Evolutionary conservation across 495 filamentous ascomycete genomes (phyloP).

Genomic region (Aspergillus funiculosus): DNA sequence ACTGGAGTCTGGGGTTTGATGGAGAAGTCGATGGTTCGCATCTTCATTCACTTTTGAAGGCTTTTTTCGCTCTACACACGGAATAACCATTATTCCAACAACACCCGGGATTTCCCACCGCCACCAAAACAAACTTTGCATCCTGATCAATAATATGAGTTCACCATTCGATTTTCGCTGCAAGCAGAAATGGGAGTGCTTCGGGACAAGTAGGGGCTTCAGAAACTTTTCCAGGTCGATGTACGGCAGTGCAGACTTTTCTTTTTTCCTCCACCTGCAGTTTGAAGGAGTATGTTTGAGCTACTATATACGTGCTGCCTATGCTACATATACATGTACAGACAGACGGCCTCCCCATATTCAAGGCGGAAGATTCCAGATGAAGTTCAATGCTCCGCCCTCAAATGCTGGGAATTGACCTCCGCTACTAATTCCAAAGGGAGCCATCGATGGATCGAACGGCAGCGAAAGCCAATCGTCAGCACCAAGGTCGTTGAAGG

Average conservation of each 20-base stretch:
- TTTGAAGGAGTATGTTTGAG: too few relatives aligned
- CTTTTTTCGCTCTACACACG: slow-evolving; percentile 14
- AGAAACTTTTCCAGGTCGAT: too few relatives aligned
- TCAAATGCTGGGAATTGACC: slow-evolving; percentile 47
- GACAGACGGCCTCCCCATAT: too few relatives aligned
- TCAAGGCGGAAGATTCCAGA: slow-evolving; percentile 47
- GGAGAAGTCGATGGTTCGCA: slow-evolving; percentile 6
- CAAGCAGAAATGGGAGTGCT: neutral
- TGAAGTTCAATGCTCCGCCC: slow-evolving; percentile 45
- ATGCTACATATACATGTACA: slow-evolving; percentile 2
- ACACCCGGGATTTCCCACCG: slow-evolving; percentile 6
- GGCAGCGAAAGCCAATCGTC: slow-evolving; percentile 51
- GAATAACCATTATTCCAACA: too few relatives aligned
- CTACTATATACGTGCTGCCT: neutral
- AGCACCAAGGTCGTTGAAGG: slow-evolving; percentile 34
- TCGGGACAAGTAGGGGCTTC: slow-evolving; percentile 2
- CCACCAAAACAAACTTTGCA: slow-evolving; percentile 7
- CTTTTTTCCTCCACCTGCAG: too few relatives aligned
- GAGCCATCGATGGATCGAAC: slow-evolving; percentile 51
- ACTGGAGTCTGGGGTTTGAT: slow-evolving; percentile 7
- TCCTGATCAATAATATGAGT: neutral
- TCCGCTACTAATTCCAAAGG: slow-evolving; percentile 41
- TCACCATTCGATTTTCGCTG: slow-evolving; percentile 1
- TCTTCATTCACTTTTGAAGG: slow-evolving; percentile 12
- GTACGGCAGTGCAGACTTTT: too few relatives aligned